Evolutionary conservation across 2,329 filamentous ascomycete genomes (phyloP), one percentile per base, ranked within the genome.

Genomic region (Aspergillus ibericus): DNA sequence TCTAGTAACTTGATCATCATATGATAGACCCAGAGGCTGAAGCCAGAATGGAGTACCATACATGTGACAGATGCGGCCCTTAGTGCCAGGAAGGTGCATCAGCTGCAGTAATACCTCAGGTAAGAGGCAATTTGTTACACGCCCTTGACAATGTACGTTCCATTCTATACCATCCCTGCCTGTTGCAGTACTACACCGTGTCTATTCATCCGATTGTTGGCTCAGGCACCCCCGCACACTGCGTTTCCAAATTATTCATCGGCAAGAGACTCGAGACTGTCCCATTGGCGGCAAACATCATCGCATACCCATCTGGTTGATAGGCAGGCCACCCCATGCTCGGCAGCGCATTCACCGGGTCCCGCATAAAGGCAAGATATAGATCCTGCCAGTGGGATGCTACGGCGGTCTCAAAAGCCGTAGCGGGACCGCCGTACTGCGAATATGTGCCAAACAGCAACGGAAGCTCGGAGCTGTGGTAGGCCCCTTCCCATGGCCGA

Each of bases 371-470:
- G 2, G 48, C 48, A 34, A 50, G 32, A 25, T 50, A 50, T 16
- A 50, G 29, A 22, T 50, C 48, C 32, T 50, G 48, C 48, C 48
- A 50, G 48, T 36, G 16, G 16, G 48, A 35, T 22, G 48, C 29
- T 4, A 51, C 47, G 1, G 47, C 27, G 13, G 27, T 29, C 54
- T 56, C 35, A 3, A 56, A 50, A 12, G 16, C 15, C 16, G 54
- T 50, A 1, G 47, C 27, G 5, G 46, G 34, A 13, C 46, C 34
- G 2, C 46, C 54, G 18, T 56, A 53, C 32, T 38, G 20, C 13
- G 38, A 47, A 35, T 53, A 46, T n/a, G 54, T 58, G 18, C 55
- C 55, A 8, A 58, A 58, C 9, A 58, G 38, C 15, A 58, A 38
- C 3, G 49, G 49, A 9, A 58, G 18, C 15, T 53, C 55, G 15